Percentiles rank a stretch among this genome's conserved stretches.
Evolutionary conservation across 768 basidiomycete genomes (phyloP).

Genomic region (Leccinellum albellum): DNA sequence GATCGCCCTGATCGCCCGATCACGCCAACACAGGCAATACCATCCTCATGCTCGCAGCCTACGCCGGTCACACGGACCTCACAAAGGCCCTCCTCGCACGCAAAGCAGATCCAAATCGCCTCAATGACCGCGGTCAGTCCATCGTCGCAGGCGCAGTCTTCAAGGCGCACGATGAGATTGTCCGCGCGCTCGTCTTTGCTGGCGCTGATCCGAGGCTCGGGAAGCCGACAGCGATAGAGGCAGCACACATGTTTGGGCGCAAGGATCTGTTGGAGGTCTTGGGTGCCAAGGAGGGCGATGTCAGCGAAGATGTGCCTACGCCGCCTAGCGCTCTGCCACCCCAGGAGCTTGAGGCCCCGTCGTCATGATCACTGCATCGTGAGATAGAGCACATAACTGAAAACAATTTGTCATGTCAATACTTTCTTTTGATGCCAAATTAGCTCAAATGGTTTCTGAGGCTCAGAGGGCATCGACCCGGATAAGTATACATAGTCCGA

Average conservation of each 20-base stretch:
- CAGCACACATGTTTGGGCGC: slow-evolving; percentile 65
- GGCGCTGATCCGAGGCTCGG: slow-evolving; percentile 66
- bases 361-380: not conserved
- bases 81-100: slow-evolving; percentile 49
- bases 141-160: slow-evolving; percentile 77
- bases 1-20: not conserved
- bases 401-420: too few species aligned
- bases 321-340: slow-evolving; percentile 15
- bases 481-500: too few species aligned
- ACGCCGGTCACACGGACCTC: slow-evolving; percentile 59
- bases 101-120: slow-evolving; percentile 61
- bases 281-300: slow-evolving; percentile 57
- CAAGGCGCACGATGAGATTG: slow-evolving; percentile 64
- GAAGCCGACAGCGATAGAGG: slow-evolving; percentile 63
- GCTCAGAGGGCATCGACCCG: too few species aligned
- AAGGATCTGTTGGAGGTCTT: slow-evolving; percentile 51
- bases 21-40: slow-evolving; percentile 55
- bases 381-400: too few species aligned
- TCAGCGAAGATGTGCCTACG: slow-evolving; percentile 30
- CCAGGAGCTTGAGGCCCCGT: not conserved
- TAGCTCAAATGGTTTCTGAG: too few species aligned
- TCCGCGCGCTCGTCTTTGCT: slow-evolving; percentile 45
- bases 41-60: slow-evolving; percentile 74
- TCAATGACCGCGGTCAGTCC: slow-evolving; percentile 71
- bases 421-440: too few species aligned